phyloP scores from a whole-genome alignment of 176 grass and related monocot genomes.

The Triticum turgidum region DNA sequence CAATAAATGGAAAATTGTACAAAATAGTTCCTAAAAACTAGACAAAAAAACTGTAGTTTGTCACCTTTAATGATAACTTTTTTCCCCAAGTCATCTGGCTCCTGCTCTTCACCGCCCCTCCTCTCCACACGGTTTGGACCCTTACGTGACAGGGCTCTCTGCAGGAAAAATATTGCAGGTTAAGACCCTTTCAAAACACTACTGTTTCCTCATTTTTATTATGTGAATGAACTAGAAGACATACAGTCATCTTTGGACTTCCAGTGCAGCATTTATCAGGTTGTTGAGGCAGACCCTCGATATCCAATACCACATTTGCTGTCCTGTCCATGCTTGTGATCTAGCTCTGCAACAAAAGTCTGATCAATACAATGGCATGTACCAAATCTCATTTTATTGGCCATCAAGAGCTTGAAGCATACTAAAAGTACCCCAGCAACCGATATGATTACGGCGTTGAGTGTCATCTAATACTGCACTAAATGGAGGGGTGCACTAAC shows the following conservation, averaged over 20 bases:
- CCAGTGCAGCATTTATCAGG: slow-evolving; percentile 83
- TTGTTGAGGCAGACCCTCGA: slow-evolving; percentile 69
- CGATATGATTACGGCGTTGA: neutral
- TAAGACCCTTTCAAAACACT: neutral
- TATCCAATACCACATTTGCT: slow-evolving; percentile 72
- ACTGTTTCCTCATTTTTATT: neutral
- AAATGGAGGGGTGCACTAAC: slow-evolving; percentile 14
- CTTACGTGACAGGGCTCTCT: slow-evolving; percentile 92
- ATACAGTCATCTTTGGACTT: slow-evolving; percentile 80
- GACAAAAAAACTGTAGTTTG: neutral
- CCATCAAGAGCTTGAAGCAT: neutral
- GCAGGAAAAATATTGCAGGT: slow-evolving; percentile 4
- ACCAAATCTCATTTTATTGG: slow-evolving; percentile 14
- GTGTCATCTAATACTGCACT: slow-evolving; percentile 22
- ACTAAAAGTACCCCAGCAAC: neutral
- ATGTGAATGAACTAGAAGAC: slow-evolving; percentile 7
- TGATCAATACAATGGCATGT: neutral
- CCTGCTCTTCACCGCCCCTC: slow-evolving; percentile 63
- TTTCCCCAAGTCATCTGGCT: slow-evolving; percentile 63
- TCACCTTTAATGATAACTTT: slow-evolving; percentile 84
- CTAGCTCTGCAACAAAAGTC: slow-evolving; percentile 38
- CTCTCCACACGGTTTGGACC: slow-evolving; percentile 74
- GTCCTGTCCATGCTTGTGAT: slow-evolving; percentile 69
- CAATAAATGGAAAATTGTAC: slow-evolving; percentile 13
- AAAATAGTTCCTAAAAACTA: neutral